Evolutionary conservation across 202 grass and related monocot species (phyloP), one percentile per base, ranked within the genome.

Genomic region (Tripidium arundinaceum): DNA sequence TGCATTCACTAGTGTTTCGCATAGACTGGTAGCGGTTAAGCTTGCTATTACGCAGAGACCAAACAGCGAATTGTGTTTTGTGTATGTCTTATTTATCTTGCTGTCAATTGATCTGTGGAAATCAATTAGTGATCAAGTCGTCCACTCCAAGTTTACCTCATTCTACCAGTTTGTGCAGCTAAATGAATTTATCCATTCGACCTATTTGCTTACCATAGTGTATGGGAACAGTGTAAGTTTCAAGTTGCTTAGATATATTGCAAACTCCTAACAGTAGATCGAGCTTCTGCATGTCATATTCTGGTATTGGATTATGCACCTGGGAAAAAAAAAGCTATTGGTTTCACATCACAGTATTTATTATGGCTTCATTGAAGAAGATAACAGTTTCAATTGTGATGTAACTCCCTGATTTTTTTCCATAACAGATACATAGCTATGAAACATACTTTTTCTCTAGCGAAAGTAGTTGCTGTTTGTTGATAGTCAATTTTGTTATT

Each of bases 401-500:
- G 7, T 69, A 18, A 80, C 11, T 62, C 61, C 24, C 61, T 0
- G 11, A 62, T 62, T 3, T 75, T 73, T 75, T n/a, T 3, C 39
- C 13, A 21, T 62, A 58, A 25, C 52, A 62, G 21, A 72, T 34
- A 21, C 50, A 49, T 84, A 22, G 6, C 18, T 71, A 18, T 58
- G 18, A 28, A 36, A 33, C 31, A 40, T 34, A n/a, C 5, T 57
- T 43, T 59, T 58, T 33, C 33, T 46, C 9, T 11, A 26, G 18
- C 39, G 16, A 72, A 42, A 42, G 16, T 18, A 69, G 15, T 15
- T 68, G 14, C 31, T 64, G 13, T 52, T 77, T 78, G 42, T 79
- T 61, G 19, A n/a, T 70, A 46, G 41, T 74, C 72, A 81, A 68
- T 36, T 50, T 75, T 54, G 8, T 10, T 65, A 39, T 36, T 67